phyloP scores from a whole-genome alignment of 495 filamentous ascomycete genomes.

The Penicillium coffeae region DNA sequence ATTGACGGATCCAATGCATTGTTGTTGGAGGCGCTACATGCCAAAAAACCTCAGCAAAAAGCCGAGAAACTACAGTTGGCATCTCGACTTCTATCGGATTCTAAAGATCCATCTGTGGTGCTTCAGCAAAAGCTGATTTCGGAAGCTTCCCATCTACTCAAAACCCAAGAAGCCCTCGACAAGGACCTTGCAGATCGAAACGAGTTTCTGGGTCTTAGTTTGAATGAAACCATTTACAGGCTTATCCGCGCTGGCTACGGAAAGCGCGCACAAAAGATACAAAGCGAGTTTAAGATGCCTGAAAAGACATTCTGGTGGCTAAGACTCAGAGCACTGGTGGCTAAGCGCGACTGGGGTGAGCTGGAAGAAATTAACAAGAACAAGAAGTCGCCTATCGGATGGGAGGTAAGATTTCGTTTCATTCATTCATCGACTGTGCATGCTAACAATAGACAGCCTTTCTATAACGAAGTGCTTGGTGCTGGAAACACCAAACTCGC shows the following conservation, averaged over 20 bases:
- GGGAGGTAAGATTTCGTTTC: slow-evolving; percentile 63
- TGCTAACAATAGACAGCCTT: slow-evolving; percentile 56
- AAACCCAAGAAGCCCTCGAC: slow-evolving; percentile 78
- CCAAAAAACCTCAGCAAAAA: slow-evolving; percentile 57
- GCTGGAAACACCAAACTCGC: slow-evolving; percentile 91
- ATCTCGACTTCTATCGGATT: slow-evolving; percentile 74
- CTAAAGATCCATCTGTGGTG: slow-evolving; percentile 63
- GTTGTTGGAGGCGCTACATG: slow-evolving; percentile 70
- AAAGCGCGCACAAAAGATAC: slow-evolving; percentile 77
- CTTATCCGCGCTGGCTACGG: slow-evolving; percentile 70
- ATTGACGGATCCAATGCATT: slow-evolving; percentile 86
- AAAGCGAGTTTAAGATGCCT: slow-evolving; percentile 86
- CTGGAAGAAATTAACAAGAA: slow-evolving; percentile 72
- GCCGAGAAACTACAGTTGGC: slow-evolving; percentile 84
- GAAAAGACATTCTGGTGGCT: slow-evolving; percentile 91
- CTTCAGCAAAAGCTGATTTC: slow-evolving; percentile 72
- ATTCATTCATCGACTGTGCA: slow-evolving; percentile 6
- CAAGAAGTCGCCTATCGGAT: slow-evolving; percentile 88
- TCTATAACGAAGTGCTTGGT: slow-evolving; percentile 81
- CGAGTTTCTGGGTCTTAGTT: slow-evolving; percentile 75
- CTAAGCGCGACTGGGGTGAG: slow-evolving; percentile 85
- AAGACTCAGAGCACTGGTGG: slow-evolving; percentile 81
- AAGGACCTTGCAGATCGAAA: slow-evolving; percentile 62
- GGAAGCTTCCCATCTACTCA: slow-evolving; percentile 74
- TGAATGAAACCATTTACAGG: slow-evolving; percentile 88